These are phyloP conservation scores for Fusarium cyanostomum DNA, from an alignment of 2,329 filamentous ascomycete genomes.

Conservation along the genomic window DNA sequence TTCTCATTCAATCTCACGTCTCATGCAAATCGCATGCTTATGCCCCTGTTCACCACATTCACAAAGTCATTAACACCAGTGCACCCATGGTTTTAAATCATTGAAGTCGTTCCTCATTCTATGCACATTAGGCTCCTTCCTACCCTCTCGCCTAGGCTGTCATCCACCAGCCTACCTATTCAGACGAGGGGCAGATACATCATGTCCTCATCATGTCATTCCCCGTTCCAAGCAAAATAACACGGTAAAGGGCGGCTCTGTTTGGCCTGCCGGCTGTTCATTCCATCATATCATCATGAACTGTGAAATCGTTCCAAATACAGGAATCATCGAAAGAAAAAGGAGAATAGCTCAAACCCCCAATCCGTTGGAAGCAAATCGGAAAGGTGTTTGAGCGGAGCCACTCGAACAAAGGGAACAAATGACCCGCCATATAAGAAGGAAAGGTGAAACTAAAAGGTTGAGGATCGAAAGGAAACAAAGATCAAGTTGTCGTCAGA, in stretches of 20 bases:
- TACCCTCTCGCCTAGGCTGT: conserved; percentile 19
- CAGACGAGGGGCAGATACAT: conserved; percentile 23
- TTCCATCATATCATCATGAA: conserved; percentile 46
- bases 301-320: conserved; percentile 30
- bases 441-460: conserved; percentile 14
- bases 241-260: conserved; percentile 40
- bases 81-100: conserved; percentile 14
- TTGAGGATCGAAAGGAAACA: conserved; percentile 7
- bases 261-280: conserved; percentile 40
- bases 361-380: conserved; percentile 14
- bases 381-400: conserved; percentile 13
- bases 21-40: neutral
- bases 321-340: conserved; percentile 20
- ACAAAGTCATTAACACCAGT: neutral
- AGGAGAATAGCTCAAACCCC: conserved; percentile 15
- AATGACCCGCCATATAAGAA: conserved; percentile 27
- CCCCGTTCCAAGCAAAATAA: conserved; percentile 30
- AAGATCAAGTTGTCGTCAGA: conserved; percentile 30
- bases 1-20: neutral
- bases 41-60: neutral
- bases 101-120: conserved; percentile 42
- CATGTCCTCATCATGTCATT: conserved; percentile 30
- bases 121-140: conserved; percentile 38
- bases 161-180: conserved; percentile 2
- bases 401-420: conserved; percentile 3